Evolutionary conservation across 116 monocot species (phyloP).

Genomic region (Phalaenopsis hybrid): DNA sequence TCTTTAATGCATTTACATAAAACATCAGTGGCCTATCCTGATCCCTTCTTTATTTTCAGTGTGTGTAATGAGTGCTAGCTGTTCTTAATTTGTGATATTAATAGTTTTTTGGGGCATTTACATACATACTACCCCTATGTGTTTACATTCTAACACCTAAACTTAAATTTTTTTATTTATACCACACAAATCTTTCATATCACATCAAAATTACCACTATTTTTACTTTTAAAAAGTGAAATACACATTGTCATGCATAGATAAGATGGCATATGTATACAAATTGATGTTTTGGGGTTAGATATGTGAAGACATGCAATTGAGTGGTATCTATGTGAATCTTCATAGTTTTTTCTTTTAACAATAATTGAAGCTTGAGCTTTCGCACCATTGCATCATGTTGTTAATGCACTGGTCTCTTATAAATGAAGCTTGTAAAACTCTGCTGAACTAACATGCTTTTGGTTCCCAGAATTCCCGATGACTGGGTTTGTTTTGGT

Average conservation of each 20-base stretch:
- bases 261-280: too few relatives aligned
- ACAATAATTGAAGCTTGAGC: neutral
- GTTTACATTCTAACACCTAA: too few relatives aligned
- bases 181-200: too few relatives aligned
- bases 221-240: too few relatives aligned
- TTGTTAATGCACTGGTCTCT: neutral
- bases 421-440: neutral
- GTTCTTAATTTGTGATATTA: neutral
- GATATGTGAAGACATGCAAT: too few relatives aligned
- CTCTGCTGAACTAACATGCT: neutral
- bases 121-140: too few relatives aligned
- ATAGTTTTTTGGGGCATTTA: neutral
- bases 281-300: too few relatives aligned
- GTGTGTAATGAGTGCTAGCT: neutral
- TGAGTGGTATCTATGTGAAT: too few relatives aligned
- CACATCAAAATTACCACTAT: too few relatives aligned
- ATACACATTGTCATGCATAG: too few relatives aligned
- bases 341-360: too few relatives aligned
- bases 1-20: neutral
- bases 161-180: too few relatives aligned
- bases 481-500: neutral
- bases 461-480: neutral
- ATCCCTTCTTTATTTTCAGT: neutral
- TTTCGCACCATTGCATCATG: neutral
- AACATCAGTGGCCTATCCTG: neutral